Base-by-base conservation (phyloP, 495 filamentous ascomycete species). In the Podospora pseudocomata region DNA sequence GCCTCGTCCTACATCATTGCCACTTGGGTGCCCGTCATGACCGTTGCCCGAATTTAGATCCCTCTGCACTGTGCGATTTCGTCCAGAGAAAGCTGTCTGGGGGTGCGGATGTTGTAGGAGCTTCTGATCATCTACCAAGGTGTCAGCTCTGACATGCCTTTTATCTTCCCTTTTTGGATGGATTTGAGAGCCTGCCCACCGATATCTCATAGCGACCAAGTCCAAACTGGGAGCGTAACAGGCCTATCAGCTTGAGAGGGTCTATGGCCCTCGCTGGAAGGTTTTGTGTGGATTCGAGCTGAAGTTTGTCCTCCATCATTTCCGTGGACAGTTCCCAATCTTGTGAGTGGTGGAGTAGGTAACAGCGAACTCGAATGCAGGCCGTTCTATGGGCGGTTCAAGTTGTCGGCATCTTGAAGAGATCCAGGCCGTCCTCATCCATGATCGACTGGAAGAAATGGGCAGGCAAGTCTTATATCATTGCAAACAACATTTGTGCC, bases 61-160 rank as follows among this genome's bases (percentile, higher is more conserved):
- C 19, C 34, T 19, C n/a, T 34, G 9, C 63, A 65, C 23, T 34
- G 56, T 30, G 63, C 54, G 26, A 68, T 60, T 34, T 65, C 63
- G 23, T 60, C 55, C n/a, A 61, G 19, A 4, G 57, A 65, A 6
- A 65, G 63, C 32, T 9, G 58, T 0, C 59, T 58, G 2, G 65
- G 65, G n/a, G 44, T 63, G 7, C 39, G 39, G 9, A 49, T 16
- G 9, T 16, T 49, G 39, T 49, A 49, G 39, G 39, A 49, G 39
- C 39, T 49, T 13, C 39, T 49, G 15, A 49, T 49, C 39, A 49
- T 49, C 39, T 49, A 11, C 39, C 9, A 13, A 9, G 39, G 39
- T 49, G 15, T 49, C 9, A 49, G 39, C 15, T 6, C 39, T 49
- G 9, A 18, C 30, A 32, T 23, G 1, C 1, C 23, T 23, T 23